Base-by-base conservation (phyloP, 129 eudicot species). In the Tanacetum coccineum region DNA sequence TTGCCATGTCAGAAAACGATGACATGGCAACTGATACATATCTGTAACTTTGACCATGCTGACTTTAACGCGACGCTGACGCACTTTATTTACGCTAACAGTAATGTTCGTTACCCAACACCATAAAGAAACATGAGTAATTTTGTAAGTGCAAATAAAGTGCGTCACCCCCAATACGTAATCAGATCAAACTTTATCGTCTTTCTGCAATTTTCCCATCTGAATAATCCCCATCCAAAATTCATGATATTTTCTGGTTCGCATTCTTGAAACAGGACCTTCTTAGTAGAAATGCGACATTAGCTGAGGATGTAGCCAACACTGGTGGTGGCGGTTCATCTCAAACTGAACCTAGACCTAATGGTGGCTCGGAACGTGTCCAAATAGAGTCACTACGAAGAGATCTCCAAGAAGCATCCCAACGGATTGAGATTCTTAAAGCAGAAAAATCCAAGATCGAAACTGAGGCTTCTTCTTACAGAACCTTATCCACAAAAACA, bases 391-490 rank as follows among this genome's bases (percentile, higher is more conserved):
- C 81, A 28, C 83, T 87, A 9, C 73, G 78, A 20, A 71, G 88
- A 73, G 87, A 91, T 18, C 83, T 91, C 36, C 94, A 74, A 19
- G 96, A 87, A 74, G 71, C 86, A 15, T 70, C 88, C 12, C 83
- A 83, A 75, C 74, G 85, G 15, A 28, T 87, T 4, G 96, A 87
- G 72, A 76, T 79, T 68, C 68, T 83, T 50, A 83, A 74, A 68
- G 74, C 68, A 14, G 95, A 91, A 65, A 87, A 88, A 56, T 70
- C 81, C 63, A 77, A 70, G 62, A 61, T 83, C 11, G 96, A 86
- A 59, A 70, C 68, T 0, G 96, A 89, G 18, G 87, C 79, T 17
- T 45, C 90, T 21, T 57, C 63, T 62, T 81, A 88, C 74, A 69
- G 61, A 57, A 71, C 76, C 3, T 76, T 80, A 76, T 82, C 87